phyloP scores from a whole-genome alignment of 306 rosid species.

The Medicago truncatula region MtrunA17r5.0-ANR NC_053042.1:47304001-47304500 shows the following conservation, averaged over 20 bases:
- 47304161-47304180: slow-evolving; percentile 85
- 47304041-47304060: slow-evolving; percentile 86
- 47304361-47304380: background rate
- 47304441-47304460: background rate
- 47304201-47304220: slow-evolving; percentile 71
- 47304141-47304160: slow-evolving; percentile 61
- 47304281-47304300: background rate
- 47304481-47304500: background rate
- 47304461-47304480: background rate
- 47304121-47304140: slow-evolving; percentile 33
- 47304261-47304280: slow-evolving; percentile 1
- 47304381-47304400: too few relatives aligned
- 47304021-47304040: slow-evolving; percentile 86
- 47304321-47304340: background rate
- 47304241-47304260: slow-evolving; percentile 11
- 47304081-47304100: slow-evolving; percentile 32
- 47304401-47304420: background rate
- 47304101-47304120: slow-evolving; percentile 27
- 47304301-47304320: background rate
- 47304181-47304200: slow-evolving; percentile 79
- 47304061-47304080: slow-evolving; percentile 79
- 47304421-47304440: background rate
- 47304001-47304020: slow-evolving; percentile 91
- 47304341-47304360: background rate
- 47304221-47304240: slow-evolving; percentile 35